Evolutionary conservation across 495 filamentous ascomycete species (phyloP).

Genomic region (Aspergillus egyptiacus): DNA sequence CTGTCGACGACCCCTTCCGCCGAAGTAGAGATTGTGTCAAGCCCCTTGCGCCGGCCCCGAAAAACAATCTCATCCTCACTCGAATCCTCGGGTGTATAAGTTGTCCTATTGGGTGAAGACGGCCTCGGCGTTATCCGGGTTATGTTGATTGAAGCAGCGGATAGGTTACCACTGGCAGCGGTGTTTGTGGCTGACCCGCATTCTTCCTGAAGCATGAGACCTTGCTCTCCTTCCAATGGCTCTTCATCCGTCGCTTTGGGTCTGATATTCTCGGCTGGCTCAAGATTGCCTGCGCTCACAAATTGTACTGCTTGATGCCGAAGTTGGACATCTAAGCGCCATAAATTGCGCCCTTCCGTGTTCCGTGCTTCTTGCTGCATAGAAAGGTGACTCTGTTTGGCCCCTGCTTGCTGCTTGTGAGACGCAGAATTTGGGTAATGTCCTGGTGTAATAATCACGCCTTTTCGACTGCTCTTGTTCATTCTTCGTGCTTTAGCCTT

Average conservation of each 20-base stretch:
- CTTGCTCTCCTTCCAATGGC: no score
- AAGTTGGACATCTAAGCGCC: constrained; percentile 29
- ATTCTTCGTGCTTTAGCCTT: not conserved
- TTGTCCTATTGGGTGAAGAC: not conserved
- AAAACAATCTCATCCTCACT: constrained; percentile 45
- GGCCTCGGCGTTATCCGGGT: not conserved
- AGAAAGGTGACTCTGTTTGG: constrained; percentile 40
- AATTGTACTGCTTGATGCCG: constrained; percentile 62
- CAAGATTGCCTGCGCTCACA: constrained; percentile 61
- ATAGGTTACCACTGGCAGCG: not conserved
- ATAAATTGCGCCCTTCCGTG: constrained; percentile 55
- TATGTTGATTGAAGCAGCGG: not conserved
- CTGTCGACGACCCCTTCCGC: not conserved
- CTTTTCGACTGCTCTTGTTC: not conserved
- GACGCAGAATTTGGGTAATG: not conserved
- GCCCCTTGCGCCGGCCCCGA: constrained; percentile 25
- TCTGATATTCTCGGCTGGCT: constrained; percentile 31
- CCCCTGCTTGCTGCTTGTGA: constrained; percentile 8
- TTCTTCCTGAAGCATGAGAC: not conserved
- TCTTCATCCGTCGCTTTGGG: not conserved
- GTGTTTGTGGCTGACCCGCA: not conserved
- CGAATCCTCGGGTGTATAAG: constrained; percentile 16
- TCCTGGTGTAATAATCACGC: not conserved
- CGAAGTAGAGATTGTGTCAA: not conserved
- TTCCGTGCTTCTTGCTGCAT: constrained; percentile 74